These are phyloP conservation scores for Yarrowia bubula DNA, from an alignment of 805 yeast genomes.

Conservation along the genomic window DNA sequence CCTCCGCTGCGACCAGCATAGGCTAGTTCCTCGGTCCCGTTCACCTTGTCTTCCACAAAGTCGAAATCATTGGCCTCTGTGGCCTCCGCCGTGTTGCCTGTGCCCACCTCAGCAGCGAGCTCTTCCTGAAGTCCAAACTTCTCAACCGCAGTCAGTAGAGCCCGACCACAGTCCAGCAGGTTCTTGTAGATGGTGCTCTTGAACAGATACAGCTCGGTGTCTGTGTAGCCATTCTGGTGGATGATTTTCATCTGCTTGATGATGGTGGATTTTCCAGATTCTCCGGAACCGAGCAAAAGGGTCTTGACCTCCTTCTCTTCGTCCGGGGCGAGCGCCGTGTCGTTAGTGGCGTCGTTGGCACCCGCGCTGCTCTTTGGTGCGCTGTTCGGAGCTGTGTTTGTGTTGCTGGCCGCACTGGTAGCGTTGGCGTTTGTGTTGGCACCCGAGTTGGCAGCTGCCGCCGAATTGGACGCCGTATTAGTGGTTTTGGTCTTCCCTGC, in stretches of 20 bases:
- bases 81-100: not conserved
- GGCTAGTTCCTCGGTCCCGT: not conserved
- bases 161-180: conserved; percentile 71
- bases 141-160: conserved; percentile 62
- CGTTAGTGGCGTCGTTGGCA: not conserved
- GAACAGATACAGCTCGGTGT: conserved; percentile 70
- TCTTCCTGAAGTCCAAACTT: conserved; percentile 43
- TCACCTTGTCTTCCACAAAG: conserved; percentile 32
- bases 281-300: conserved; percentile 77
- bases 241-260: conserved; percentile 78
- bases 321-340: not conserved
- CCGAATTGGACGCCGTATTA: not conserved
- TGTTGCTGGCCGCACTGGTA: not conserved
- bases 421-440: not conserved
- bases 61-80: conserved; percentile 1
- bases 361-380: not conserved
- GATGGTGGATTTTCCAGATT: conserved; percentile 76
- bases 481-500: not conserved
- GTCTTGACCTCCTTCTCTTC: conserved; percentile 57
- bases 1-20: not conserved
- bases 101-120: not conserved
- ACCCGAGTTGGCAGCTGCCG: not conserved
- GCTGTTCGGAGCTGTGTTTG: not conserved
- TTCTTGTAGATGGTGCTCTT: conserved; percentile 78
- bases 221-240: conserved; percentile 67